These are phyloP conservation scores for Arctostaphylos glauca DNA, from an alignment of 148 eudicot species.

Conservation along the genomic window DNA sequence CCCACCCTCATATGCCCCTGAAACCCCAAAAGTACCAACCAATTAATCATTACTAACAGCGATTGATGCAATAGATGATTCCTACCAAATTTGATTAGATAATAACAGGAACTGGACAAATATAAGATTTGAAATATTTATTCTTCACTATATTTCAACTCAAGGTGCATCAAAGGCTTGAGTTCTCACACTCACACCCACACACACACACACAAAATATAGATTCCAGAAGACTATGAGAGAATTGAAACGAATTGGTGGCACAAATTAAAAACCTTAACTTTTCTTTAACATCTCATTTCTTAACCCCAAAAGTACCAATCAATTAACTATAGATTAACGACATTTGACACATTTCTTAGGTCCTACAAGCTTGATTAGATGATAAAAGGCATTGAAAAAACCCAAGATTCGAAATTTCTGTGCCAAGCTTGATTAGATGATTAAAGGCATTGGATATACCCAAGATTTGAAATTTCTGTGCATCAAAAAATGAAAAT, in stretches of 20 bases:
- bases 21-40: conserved; percentile 18
- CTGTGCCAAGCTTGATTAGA: not conserved
- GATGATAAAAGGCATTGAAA: not conserved
- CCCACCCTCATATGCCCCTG: conserved; percentile 79
- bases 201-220: not conserved
- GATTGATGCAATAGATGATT: not conserved
- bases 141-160: not conserved
- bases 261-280: not conserved
- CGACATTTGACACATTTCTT: not conserved
- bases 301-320: not conserved
- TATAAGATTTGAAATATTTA: not conserved
- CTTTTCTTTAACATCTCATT: not conserved
- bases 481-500: not conserved
- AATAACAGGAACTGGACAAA: not conserved
- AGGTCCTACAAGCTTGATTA: not conserved
- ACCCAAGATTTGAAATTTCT: not conserved
- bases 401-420: not conserved
- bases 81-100: not conserved
- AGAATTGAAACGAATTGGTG: not conserved
- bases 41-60: not conserved
- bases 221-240: not conserved
- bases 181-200: not conserved
- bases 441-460: not conserved
- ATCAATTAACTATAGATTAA: not conserved
- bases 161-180: not conserved